Conservation (phyloP, 768 basidiomycete species). For the Suillus subluteus region DNA sequence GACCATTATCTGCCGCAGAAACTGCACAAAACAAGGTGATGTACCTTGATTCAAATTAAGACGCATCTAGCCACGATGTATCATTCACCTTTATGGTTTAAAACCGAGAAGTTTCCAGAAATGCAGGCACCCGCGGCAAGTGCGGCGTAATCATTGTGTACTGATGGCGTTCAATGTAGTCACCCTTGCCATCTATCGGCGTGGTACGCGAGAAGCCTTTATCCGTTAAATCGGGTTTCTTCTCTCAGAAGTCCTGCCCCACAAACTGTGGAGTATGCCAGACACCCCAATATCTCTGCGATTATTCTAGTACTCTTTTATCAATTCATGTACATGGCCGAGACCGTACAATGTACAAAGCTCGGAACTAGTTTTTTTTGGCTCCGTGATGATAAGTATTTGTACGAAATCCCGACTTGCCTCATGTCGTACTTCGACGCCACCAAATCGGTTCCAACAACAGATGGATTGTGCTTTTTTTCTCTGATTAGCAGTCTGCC, state of each 20-base stretch:
- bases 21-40: neutral
- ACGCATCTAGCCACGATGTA: neutral
- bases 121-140: neutral
- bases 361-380: constrained; percentile 2
- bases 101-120: constrained; percentile 1
- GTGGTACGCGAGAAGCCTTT: neutral
- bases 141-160: constrained; percentile 1
- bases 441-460: constrained; percentile 1
- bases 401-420: constrained; percentile 12
- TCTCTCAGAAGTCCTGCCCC: neutral
- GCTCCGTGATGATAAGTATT: constrained; percentile 4
- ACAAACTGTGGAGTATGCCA: neutral
- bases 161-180: neutral
- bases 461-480: neutral
- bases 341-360: neutral
- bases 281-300: neutral
- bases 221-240: constrained; percentile 2
- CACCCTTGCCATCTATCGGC: neutral
- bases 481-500: neutral
- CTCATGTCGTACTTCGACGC: neutral
- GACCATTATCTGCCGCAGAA: neutral
- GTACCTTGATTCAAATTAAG: neutral
- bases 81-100: neutral
- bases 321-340: neutral
- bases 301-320: neutral